Evolutionary conservation across 441 rosid genomes (phyloP).

Genomic region (Mallotus repandus): DNA sequence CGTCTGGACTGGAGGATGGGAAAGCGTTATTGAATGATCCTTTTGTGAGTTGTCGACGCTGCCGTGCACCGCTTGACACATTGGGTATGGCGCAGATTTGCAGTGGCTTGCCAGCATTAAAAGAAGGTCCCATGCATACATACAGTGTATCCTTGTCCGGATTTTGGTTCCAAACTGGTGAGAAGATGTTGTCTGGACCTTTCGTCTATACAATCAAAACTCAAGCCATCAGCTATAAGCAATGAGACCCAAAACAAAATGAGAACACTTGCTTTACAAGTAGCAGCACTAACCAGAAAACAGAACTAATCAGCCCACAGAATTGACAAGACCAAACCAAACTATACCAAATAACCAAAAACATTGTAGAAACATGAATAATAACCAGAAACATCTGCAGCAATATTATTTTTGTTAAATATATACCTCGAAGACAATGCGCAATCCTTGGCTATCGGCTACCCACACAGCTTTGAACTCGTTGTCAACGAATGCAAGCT

Average conservation of each 20-base stretch:
- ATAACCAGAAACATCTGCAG: too few species aligned
- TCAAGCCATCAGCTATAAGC: too few species aligned
- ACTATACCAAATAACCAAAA: too few species aligned
- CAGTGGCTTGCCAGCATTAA: not conserved
- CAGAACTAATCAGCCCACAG: too few species aligned
- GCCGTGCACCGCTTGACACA: slow-evolving; percentile 1
- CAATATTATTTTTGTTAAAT: too few species aligned
- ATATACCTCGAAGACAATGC: slow-evolving; percentile 2
- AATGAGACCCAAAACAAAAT: too few species aligned
- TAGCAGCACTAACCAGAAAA: too few species aligned
- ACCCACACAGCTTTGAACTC: slow-evolving; percentile 8
- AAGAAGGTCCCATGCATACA: slow-evolving; percentile 12
- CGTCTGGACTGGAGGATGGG: slow-evolving; percentile 5
- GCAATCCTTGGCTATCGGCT: slow-evolving; percentile 2
- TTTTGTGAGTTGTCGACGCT: not conserved
- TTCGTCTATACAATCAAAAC: slow-evolving; percentile 1
- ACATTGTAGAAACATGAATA: too few species aligned
- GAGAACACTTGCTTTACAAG: too few species aligned
- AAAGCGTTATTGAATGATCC: slow-evolving; percentile 3
- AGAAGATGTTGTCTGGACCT: not conserved
- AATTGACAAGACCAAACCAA: too few species aligned
- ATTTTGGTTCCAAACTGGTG: slow-evolving; percentile 10
- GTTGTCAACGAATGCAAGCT: slow-evolving; percentile 15
- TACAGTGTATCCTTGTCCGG: not conserved
- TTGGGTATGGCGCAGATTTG: slow-evolving; percentile 7